Conservation (phyloP, 345 rosid genomes). For the Trapa bicornis region DNA sequence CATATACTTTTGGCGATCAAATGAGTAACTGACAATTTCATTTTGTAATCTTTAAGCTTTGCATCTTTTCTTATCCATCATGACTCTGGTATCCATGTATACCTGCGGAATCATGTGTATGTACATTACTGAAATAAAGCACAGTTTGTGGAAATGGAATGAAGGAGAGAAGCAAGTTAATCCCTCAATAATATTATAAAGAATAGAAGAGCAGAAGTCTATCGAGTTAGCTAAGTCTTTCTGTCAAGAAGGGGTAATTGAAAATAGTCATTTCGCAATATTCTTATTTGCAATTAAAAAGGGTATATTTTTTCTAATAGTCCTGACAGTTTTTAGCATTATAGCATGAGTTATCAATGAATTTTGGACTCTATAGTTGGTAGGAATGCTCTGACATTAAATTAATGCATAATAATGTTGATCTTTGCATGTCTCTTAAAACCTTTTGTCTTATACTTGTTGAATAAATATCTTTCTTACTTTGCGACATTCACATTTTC, state of each 20-base stretch:
- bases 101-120: not conserved
- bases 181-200: not conserved
- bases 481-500: not conserved
- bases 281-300: not conserved
- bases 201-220: not conserved
- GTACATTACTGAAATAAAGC: not conserved
- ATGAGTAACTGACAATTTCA: not conserved
- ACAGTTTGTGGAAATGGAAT: not conserved
- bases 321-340: not conserved
- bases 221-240: not conserved
- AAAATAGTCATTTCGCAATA: not conserved
- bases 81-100: not conserved
- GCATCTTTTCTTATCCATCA: not conserved
- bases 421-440: not conserved
- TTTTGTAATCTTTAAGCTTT: not conserved
- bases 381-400: not conserved
- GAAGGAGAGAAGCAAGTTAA: not conserved
- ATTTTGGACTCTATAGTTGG: not conserved
- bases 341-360: slow-evolving; percentile 1
- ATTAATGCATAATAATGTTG: not conserved
- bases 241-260: not conserved
- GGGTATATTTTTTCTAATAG: not conserved
- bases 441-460: not conserved
- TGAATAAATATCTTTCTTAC: not conserved
- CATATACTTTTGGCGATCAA: not conserved